These are phyloP conservation scores for Millerozyma miso DNA, from an alignment of 805 yeast species.

Conservation along the genomic window DNA sequence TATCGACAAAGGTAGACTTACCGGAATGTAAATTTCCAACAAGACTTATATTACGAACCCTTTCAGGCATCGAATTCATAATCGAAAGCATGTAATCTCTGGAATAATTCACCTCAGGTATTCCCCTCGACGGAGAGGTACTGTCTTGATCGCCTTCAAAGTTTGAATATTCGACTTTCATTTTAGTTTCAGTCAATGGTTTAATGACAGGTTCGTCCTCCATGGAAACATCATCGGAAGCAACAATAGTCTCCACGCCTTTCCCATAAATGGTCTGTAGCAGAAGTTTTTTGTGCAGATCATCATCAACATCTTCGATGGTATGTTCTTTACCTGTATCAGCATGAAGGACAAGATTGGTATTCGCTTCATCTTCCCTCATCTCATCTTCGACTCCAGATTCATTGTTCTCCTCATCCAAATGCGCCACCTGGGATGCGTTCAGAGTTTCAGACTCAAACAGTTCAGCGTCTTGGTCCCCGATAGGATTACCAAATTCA, in stretches of 20 bases:
- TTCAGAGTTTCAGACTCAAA: conserved; percentile 8
- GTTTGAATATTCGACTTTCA: conserved; percentile 37
- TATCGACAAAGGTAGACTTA: conserved; percentile 74
- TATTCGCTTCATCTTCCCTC: conserved; percentile 10
- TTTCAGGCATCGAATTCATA: conserved; percentile 48
- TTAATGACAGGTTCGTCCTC: conserved; percentile 59
- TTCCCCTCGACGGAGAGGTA: conserved; percentile 1
- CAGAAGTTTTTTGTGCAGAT: conserved; percentile 1
- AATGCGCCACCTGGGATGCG: not conserved
- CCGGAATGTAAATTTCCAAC: conserved; percentile 86
- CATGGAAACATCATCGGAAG: conserved; percentile 32
- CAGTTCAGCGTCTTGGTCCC: conserved; percentile 46
- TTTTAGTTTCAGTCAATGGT: conserved; percentile 41
- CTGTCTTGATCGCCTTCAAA: conserved; percentile 9
- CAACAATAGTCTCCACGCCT: conserved; percentile 62
- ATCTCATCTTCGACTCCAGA: conserved; percentile 8
- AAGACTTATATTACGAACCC: conserved; percentile 68
- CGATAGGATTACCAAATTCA: conserved; percentile 73
- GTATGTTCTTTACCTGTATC: conserved; percentile 9
- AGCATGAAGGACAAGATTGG: conserved; percentile 8
- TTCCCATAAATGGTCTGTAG: conserved; percentile 12
- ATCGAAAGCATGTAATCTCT: conserved; percentile 56
- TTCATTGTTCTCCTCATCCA: not conserved
- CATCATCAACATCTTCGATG: conserved; percentile 1
- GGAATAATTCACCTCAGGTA: conserved; percentile 61